These are phyloP conservation scores for Paraurostyla sp. DNA, from an alignment of 73 alveolate species.

Conservation along the genomic window DNA sequence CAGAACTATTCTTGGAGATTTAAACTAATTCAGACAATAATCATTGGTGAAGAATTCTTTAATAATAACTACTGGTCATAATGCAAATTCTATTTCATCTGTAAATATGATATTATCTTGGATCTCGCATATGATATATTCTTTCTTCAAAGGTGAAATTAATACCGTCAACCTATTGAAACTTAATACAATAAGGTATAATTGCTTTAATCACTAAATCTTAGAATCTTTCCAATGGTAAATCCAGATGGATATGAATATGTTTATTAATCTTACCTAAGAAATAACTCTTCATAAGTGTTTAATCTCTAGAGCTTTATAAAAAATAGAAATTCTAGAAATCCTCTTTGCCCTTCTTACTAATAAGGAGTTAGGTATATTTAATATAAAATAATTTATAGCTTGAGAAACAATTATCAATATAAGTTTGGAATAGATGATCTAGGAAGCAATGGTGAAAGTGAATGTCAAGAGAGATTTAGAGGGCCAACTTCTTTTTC, in stretches of 20 bases:
- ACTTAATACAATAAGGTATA: conserved; percentile 37
- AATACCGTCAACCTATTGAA: neutral
- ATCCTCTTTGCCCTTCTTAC: neutral
- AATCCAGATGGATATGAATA: conserved; percentile 56
- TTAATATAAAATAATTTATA: too few relatives aligned
- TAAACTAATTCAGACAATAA: neutral
- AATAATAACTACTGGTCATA: conserved; percentile 4
- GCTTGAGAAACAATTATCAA: conserved; percentile 15
- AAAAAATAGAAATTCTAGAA: neutral
- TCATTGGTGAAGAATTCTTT: neutral
- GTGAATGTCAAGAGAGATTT: neutral
- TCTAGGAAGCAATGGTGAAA: conserved; percentile 26
- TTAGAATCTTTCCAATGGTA: conserved; percentile 26
- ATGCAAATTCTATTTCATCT: conserved; percentile 38
- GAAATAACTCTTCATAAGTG: neutral
- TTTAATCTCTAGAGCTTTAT: neutral
- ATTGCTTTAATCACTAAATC: neutral
- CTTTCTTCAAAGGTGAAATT: neutral
- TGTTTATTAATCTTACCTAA: neutral
- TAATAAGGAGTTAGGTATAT: conserved; percentile 3
- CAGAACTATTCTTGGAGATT: neutral
- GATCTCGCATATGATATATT: neutral
- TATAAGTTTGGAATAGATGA: conserved; percentile 36
- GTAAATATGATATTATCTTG: conserved; percentile 5
- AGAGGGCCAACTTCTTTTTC: conserved; percentile 20